phyloP scores from a whole-genome alignment of 768 basidiomycete genomes.

The Dictyophora rubrovolvata region DNA sequence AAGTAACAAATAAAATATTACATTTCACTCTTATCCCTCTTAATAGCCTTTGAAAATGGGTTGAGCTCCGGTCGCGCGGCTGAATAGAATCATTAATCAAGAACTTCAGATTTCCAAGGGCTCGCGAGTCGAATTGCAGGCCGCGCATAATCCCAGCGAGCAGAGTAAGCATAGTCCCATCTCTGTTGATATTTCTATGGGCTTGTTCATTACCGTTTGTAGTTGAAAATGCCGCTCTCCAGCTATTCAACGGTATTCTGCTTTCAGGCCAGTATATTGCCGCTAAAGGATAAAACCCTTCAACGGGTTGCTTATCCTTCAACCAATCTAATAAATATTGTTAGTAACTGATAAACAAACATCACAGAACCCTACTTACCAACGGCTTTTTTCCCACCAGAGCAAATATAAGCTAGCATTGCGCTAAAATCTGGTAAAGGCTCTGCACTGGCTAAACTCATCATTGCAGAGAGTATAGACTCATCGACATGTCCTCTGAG shows the following conservation, averaged over 20 bases:
- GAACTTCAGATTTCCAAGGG: too few relatives aligned
- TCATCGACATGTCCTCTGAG: not conserved
- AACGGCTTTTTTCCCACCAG: conserved; percentile 16
- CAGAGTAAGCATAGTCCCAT: conserved; percentile 18
- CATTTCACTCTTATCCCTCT: too few relatives aligned
- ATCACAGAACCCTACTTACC: conserved; percentile 13
- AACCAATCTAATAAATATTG: conserved; percentile 21
- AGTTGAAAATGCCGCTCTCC: conserved; percentile 18
- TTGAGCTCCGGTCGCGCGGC: too few relatives aligned
- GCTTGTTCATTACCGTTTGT: conserved; percentile 20
- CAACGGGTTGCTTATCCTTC: conserved; percentile 16
- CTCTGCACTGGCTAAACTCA: conserved; percentile 17
- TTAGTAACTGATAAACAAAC: not conserved
- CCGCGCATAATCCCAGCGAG: conserved; percentile 19
- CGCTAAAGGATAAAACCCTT: conserved; percentile 18
- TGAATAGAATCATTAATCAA: too few relatives aligned
- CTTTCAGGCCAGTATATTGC: conserved; percentile 20
- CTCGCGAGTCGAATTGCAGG: conserved; percentile 1
- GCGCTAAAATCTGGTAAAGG: conserved; percentile 13
- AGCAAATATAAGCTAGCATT: conserved; percentile 12
- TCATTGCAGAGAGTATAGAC: conserved; percentile 16
- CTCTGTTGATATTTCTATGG: conserved; percentile 18
- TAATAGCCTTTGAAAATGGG: too few relatives aligned
- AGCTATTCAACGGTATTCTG: conserved; percentile 19
- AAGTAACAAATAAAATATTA: too few relatives aligned